A percentile compares a stretch with the other conserved stretches of the same genome.
Evolutionary conservation across 345 rosid genomes (phyloP).

Genomic region (Corchorus olitorius): DNA sequence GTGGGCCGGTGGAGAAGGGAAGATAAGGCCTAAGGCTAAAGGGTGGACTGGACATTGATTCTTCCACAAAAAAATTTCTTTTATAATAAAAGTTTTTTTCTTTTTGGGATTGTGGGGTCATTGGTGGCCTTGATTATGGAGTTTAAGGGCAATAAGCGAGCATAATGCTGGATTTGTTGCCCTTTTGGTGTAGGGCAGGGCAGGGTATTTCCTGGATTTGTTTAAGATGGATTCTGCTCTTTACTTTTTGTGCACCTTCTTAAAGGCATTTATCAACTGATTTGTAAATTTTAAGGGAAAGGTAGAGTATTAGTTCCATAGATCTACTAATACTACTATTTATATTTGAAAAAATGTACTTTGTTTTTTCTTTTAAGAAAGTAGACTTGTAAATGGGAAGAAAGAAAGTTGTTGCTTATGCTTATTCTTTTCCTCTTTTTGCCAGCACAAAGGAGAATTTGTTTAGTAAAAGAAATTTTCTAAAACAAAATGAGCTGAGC

Average conservation of each 20-base stretch:
- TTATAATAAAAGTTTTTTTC: not conserved
- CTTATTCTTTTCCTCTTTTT: not conserved
- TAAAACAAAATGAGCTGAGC: too few relatives aligned
- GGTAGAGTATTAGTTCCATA: too few relatives aligned
- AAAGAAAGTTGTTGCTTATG: not conserved
- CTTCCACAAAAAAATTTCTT: not conserved
- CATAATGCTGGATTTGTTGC: constrained; percentile 1
- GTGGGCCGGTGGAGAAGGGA: too few relatives aligned
- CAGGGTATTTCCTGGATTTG: not conserved
- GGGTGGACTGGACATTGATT: not conserved
- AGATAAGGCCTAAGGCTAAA: not conserved
- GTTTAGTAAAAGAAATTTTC: not conserved
- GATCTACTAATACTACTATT: not conserved
- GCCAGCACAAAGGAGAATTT: not conserved
- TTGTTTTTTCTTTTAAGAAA: not conserved
- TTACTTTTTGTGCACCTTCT: not conserved
- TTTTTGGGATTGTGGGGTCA: not conserved
- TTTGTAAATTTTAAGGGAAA: not conserved
- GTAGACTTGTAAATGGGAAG: not conserved
- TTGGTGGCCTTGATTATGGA: not conserved
- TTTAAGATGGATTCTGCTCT: not conserved
- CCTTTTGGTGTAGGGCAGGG: not conserved
- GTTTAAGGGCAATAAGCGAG: not conserved
- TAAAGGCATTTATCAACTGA: not conserved
- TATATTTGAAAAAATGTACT: not conserved